Evolutionary conservation across 495 filamentous ascomycete species (phyloP).

Genomic region (Lineolata rhizophorae): DNA sequence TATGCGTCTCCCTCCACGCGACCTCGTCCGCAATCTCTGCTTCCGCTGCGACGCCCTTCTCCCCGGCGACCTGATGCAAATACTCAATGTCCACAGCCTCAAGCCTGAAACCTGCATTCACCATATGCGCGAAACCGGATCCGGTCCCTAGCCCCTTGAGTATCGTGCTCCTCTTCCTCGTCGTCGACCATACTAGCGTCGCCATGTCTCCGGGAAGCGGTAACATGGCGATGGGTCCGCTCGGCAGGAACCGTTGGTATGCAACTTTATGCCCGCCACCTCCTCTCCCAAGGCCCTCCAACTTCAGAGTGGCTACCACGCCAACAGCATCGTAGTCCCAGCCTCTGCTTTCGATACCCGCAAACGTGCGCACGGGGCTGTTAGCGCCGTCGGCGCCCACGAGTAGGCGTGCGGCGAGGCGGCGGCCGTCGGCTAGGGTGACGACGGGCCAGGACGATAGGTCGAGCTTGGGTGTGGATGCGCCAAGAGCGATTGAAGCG

Average conservation of each 20-base stretch:
- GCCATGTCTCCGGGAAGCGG: constrained; percentile 70
- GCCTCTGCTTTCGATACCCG: constrained; percentile 59
- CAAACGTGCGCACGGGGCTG: constrained; percentile 78
- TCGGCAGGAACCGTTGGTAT: constrained; percentile 88
- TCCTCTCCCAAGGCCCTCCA: constrained; percentile 31
- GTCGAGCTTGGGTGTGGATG: constrained; percentile 45
- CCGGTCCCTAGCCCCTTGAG: constrained; percentile 47
- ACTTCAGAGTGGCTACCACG: constrained; percentile 66
- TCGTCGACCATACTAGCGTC: constrained; percentile 86
- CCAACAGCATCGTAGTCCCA: constrained; percentile 91
- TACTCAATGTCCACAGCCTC: constrained; percentile 56
- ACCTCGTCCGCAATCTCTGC: too few species aligned
- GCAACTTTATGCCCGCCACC: constrained; percentile 42
- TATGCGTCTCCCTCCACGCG: constrained; percentile 51
- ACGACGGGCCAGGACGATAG: constrained; percentile 74
- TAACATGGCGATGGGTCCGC: constrained; percentile 74
- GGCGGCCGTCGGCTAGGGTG: constrained; percentile 33
- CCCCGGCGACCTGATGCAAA: constrained; percentile 45
- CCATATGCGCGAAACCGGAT: constrained; percentile 59
- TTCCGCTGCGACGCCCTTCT: too few species aligned
- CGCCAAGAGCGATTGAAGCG: constrained; percentile 51
- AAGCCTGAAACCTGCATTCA: constrained; percentile 86
- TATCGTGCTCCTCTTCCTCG: constrained; percentile 48
- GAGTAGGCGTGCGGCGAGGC: constrained; percentile 59
- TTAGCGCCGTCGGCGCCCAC: constrained; percentile 90